Percentiles rank a stretch among this genome's conserved stretches.
Conservation (phyloP, 768 basidiomycete species). For the Erythrobasidium yunnanense region DNA sequence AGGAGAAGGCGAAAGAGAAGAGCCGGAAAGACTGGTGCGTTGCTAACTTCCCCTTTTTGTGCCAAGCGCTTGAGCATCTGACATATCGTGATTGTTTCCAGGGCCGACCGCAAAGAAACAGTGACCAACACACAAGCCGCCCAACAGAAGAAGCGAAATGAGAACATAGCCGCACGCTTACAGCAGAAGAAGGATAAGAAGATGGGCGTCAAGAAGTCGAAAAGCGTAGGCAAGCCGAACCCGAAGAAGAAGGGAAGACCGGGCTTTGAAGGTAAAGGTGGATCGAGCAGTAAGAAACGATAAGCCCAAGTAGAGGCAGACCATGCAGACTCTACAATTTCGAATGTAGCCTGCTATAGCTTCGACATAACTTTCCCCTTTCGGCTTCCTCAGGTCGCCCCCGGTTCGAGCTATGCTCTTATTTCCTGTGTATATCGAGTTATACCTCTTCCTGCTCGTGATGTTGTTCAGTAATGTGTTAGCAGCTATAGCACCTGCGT, state of each 20-base stretch:
- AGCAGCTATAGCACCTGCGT: too few species aligned
- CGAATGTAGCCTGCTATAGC: too few species aligned
- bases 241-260: constrained; percentile 26
- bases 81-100: constrained; percentile 40
- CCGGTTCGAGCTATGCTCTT: too few species aligned
- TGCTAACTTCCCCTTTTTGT: constrained; percentile 11
- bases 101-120: constrained; percentile 78
- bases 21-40: constrained; percentile 70
- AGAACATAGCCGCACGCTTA: constrained; percentile 77
- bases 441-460: too few species aligned
- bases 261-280: constrained; percentile 27
- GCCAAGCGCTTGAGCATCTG: constrained; percentile 1
- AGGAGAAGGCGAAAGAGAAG: constrained; percentile 79
- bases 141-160: constrained; percentile 76
- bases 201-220: constrained; percentile 48
- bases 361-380: too few species aligned
- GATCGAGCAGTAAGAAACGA: background rate
- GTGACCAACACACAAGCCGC: constrained; percentile 63
- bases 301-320: too few species aligned
- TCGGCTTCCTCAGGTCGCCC: too few species aligned
- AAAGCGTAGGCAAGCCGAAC: constrained; percentile 24
- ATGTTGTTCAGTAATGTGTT: too few species aligned
- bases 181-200: constrained; percentile 60
- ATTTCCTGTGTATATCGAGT: too few species aligned
- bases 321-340: too few species aligned